Percentiles rank a stretch among this genome's conserved stretches.
phyloP scores from a whole-genome alignment of 306 rosid species.

The Cucurbita ficifolia region DNA sequence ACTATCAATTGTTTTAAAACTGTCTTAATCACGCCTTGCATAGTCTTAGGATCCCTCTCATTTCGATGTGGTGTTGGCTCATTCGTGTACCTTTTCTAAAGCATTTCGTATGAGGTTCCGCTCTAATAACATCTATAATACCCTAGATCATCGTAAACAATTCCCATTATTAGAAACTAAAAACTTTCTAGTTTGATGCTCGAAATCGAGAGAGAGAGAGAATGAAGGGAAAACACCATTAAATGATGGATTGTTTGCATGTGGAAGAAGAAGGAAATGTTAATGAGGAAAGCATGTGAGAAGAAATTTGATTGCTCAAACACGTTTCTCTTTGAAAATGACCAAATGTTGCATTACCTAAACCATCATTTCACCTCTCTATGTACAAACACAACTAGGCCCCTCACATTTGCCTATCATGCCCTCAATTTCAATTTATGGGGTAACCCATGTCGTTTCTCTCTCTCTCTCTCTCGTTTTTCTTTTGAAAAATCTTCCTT shows the following conservation, averaged over 20 bases:
- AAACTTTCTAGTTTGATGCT: too few species aligned
- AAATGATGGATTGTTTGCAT: constrained; percentile 4
- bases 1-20: too few species aligned
- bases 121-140: too few species aligned
- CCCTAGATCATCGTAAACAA: too few species aligned
- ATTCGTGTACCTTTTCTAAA: too few species aligned
- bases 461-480: not conserved
- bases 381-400: constrained; percentile 1
- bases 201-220: not conserved
- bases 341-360: not conserved
- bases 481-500: not conserved
- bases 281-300: not conserved
- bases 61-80: too few species aligned
- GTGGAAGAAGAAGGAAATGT: constrained; percentile 2
- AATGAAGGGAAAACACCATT: not conserved
- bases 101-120: too few species aligned
- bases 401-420: not conserved
- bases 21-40: too few species aligned
- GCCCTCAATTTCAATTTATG: not conserved
- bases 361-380: not conserved
- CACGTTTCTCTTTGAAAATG: not conserved
- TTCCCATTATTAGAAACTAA: too few species aligned
- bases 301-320: not conserved
- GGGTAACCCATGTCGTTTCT: not conserved
- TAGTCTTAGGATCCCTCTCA: too few species aligned